Evolutionary conservation across 352 stramenopile genomes (phyloP), one percentile per base, ranked within the genome.

Genomic region (Phytophthora kernoviae): DNA sequence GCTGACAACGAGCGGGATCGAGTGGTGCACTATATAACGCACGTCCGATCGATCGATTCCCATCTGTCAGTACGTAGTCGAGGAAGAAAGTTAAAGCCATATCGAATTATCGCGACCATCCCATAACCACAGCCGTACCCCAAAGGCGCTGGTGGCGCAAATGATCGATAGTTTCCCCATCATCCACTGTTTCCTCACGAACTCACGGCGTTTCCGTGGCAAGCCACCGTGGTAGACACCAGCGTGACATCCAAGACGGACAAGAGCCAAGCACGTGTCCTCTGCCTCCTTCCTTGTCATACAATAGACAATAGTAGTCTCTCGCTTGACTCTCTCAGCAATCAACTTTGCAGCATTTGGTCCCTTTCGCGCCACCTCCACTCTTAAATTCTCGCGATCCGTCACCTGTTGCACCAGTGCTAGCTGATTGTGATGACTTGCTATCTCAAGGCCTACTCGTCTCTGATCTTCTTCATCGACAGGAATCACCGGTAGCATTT

Each of bases 151-250:
- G 0, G 85, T 94, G 0, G 85, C 83, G 54, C 83, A 93, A 30
- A 94, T 89, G 30, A 90, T 59, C 2, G 81, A 87, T 39, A 91
- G 57, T 33, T 88, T 74, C 0, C 79, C 78, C 57, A 75, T 67
- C 81, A 90, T 93, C 85, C 85, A 94, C 55, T 91, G 83, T 42
- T 89, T 88, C 4, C 68, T 77, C 33, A 91, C 81, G 55, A 87
- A 91, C 37, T 91, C 80, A 7, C 85, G 71, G 7, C 81, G 75
- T 20, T 78, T 84, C 3, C 58, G 63, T 0, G 77, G 63, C 26
- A 94, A 30, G 0, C 82, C 85, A 15, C 81, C 83, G 40, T 94
- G 85, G 49, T 92, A 94, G 5, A 91, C 80, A 9, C 84, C 82
- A 0, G 85, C 82, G 24, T 62, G 68, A 33, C 72, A 81, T 14